Conservation (phyloP, 1,284 basidiomycete species). For the Trichosporon asahii region DNA sequence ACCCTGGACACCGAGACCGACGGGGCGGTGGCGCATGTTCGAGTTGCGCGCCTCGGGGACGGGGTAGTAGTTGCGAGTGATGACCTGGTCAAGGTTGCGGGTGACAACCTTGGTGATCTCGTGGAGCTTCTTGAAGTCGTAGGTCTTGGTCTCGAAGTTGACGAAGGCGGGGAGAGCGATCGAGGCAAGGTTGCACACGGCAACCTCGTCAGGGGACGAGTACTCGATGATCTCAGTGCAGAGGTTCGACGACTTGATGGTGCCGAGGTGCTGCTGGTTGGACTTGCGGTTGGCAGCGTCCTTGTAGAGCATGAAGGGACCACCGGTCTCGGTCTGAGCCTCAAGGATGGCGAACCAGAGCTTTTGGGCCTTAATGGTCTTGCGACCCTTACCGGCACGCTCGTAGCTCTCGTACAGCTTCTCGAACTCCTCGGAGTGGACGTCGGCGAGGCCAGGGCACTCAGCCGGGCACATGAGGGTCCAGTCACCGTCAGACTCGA, state of each 20-base stretch:
- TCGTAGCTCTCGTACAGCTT: slow-evolving; percentile 87
- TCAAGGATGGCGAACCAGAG: slow-evolving; percentile 98
- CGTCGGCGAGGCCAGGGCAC: slow-evolving; percentile 84
- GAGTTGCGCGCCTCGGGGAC: slow-evolving; percentile 84
- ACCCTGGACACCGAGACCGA: slow-evolving; percentile 97
- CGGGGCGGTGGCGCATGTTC: slow-evolving; percentile 97
- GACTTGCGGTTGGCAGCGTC: slow-evolving; percentile 87
- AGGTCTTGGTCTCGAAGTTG: slow-evolving; percentile 56
- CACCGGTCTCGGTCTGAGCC: slow-evolving; percentile 96
- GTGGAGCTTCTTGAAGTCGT: slow-evolving; percentile 94
- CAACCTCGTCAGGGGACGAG: slow-evolving; percentile 94
- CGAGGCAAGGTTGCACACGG: slow-evolving; percentile 98
- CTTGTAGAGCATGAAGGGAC: slow-evolving; percentile 99
- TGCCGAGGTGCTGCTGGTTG: slow-evolving; percentile 98
- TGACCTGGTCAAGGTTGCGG: slow-evolving; percentile 74
- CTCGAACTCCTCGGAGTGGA: slow-evolving; percentile 89
- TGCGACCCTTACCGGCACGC: slow-evolving; percentile 78
- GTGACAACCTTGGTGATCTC: slow-evolving; percentile 89
- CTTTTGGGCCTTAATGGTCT: slow-evolving; percentile 91
- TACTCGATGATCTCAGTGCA: slow-evolving; percentile 99
- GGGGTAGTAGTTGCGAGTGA: slow-evolving; percentile 65
- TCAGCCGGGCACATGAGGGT: slow-evolving; percentile 98
- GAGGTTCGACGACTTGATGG: slow-evolving; percentile 98
- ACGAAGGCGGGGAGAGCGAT: slow-evolving; percentile 90
- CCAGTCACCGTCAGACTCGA: slow-evolving; percentile 85